Percentiles rank a stretch among this genome's conserved stretches.
Evolutionary conservation across 129 eudicot genomes (phyloP).

Genomic region (Lactuca sativa): DNA sequence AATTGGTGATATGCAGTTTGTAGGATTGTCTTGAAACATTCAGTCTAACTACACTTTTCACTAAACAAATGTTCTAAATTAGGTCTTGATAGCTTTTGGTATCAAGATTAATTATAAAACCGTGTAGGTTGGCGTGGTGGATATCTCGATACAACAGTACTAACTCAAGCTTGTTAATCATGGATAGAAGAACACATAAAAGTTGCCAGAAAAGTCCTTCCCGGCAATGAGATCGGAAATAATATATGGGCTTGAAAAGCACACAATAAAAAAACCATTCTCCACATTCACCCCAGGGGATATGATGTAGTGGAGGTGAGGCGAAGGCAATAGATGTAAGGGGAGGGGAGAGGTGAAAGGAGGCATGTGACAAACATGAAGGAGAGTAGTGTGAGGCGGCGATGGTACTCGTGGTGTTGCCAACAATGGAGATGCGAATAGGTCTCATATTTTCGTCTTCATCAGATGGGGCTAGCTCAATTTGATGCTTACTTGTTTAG

Average conservation of each 20-base stretch:
- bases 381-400: too few relatives aligned
- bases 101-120: background rate
- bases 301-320: conserved; percentile 6
- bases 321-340: too few relatives aligned
- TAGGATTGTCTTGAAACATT: conserved; percentile 79
- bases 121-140: conserved; percentile 72
- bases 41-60: conserved; percentile 40
- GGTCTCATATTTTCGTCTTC: too few relatives aligned
- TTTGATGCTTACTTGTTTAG: too few relatives aligned
- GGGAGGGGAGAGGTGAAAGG: too few relatives aligned
- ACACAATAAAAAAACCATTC: conserved; percentile 76
- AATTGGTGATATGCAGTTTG: conserved; percentile 66
- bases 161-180: conserved; percentile 93
- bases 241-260: conserved; percentile 83
- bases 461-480: too few relatives aligned
- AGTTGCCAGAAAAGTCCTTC: conserved; percentile 77
- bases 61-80: background rate
- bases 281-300: conserved; percentile 79
- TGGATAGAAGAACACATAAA: conserved; percentile 97
- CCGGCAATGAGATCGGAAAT: conserved; percentile 84
- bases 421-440: too few relatives aligned
- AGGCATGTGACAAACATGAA: too few relatives aligned
- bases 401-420: too few relatives aligned
- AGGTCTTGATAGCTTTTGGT: background rate
- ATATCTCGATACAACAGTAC: conserved; percentile 68